These are phyloP conservation scores for Boletus vermiculosoides DNA, from an alignment of 768 basidiomycete genomes.

Conservation along the genomic window DNA sequence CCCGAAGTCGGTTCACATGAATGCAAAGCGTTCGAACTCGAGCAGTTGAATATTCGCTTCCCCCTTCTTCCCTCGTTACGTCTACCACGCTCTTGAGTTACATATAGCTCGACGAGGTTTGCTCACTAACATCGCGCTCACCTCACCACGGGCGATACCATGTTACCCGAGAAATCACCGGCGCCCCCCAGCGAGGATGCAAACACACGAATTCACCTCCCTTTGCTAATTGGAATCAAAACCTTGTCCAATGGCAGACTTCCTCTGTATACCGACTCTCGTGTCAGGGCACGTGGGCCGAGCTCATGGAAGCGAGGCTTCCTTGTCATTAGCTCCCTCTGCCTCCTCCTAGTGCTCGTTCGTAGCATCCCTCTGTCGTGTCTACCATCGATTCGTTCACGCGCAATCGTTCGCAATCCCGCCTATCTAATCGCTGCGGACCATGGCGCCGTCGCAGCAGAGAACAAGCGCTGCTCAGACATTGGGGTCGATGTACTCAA, in stretches of 20 bases:
- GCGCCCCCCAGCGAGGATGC: neutral
- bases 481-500: slow-evolving; percentile 77
- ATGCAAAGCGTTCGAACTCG: neutral
- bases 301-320: slow-evolving; percentile 14
- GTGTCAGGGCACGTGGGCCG: neutral
- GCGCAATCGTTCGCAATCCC: slow-evolving; percentile 40
- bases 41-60: neutral
- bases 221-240: neutral
- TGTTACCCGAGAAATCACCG: slow-evolving; percentile 2
- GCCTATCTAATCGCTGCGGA: slow-evolving; percentile 60
- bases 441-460: slow-evolving; percentile 85
- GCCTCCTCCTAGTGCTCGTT: slow-evolving; percentile 12
- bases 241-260: slow-evolving; percentile 7
- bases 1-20: neutral
- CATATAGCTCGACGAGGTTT: neutral
- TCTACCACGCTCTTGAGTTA: neutral
- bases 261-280: slow-evolving; percentile 18
- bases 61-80: neutral
- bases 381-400: neutral
- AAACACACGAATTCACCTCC: neutral
- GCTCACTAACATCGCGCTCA: neutral
- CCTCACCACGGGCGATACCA: neutral
- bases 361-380: neutral
- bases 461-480: slow-evolving; percentile 82
- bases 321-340: slow-evolving; percentile 11